Conservation (phyloP, 2,329 filamentous ascomycete genomes). For the Colletotrichum lentis region DNA sequence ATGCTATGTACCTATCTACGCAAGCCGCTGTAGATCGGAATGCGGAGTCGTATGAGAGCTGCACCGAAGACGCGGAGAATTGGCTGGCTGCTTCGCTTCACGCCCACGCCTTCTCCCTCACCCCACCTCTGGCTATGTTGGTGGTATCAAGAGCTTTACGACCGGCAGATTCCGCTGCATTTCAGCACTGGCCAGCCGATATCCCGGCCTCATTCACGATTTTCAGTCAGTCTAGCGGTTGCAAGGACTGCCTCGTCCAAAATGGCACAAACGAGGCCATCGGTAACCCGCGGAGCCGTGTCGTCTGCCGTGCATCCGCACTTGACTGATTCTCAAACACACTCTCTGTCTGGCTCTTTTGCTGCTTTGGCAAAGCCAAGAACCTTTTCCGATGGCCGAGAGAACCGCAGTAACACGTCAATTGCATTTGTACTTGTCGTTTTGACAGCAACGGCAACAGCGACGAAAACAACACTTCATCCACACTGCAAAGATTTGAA, state of each 20-base stretch:
- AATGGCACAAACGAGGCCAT: neutral
- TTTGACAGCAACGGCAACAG: neutral
- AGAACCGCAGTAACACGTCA: neutral
- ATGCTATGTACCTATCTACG: neutral
- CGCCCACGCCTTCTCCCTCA: neutral
- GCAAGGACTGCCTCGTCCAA: neutral
- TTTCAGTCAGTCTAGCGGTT: neutral
- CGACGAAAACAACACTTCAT: neutral
- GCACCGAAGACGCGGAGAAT: neutral
- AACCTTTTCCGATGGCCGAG: neutral
- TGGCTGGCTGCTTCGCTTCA: neutral
- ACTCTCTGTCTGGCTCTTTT: neutral
- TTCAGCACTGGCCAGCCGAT: neutral
- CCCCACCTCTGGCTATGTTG: neutral
- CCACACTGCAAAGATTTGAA: neutral
- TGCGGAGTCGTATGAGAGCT: slow-evolving; percentile 11
- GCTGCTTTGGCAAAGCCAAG: neutral
- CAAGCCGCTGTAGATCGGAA: slow-evolving; percentile 35
- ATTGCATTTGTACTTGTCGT: neutral
- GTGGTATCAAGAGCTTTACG: neutral
- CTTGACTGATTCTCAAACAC: neutral
- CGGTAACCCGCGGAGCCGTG: neutral
- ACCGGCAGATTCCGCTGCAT: neutral
- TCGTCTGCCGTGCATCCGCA: neutral
- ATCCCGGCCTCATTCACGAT: neutral